Evolutionary conservation across 192 early-diverging fungal species (phyloP).

Genomic region (Chytriomyces sp.): DNA sequence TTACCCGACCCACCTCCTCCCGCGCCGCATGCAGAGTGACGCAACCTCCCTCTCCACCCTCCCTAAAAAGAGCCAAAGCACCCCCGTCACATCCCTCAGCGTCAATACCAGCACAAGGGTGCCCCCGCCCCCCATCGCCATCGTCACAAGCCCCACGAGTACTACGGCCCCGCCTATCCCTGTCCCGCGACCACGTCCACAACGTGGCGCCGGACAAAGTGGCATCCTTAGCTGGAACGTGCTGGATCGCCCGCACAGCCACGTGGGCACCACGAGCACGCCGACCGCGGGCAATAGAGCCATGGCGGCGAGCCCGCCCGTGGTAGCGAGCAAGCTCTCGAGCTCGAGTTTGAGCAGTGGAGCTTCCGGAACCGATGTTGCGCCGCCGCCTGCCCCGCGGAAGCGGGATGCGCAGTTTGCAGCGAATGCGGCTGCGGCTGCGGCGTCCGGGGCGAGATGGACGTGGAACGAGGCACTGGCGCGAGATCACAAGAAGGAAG

Average conservation of each 20-base stretch:
- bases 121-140: neutral
- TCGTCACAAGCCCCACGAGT: neutral
- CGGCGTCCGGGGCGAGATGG: slow-evolving; percentile 15
- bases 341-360: neutral
- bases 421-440: slow-evolving; percentile 19
- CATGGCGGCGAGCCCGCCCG: neutral
- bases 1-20: slow-evolving; percentile 21
- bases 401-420: slow-evolving; percentile 14
- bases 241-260: neutral
- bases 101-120: neutral
- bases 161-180: neutral
- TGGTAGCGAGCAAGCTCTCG: no score
- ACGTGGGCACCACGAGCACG: neutral
- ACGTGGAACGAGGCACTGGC: slow-evolving; percentile 26
- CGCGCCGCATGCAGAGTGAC: neutral
- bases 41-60: neutral
- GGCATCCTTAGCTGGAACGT: neutral
- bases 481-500: slow-evolving; percentile 17
- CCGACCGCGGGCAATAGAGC: neutral
- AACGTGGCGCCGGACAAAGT: neutral
- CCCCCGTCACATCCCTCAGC: neutral
- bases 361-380: neutral
- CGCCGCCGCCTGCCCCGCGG: neutral
- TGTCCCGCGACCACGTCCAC: neutral
- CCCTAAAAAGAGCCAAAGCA: neutral